Base-by-base conservation (phyloP, 2,329 filamentous ascomycete genomes). In the Colletotrichum gigasporum region DNA sequence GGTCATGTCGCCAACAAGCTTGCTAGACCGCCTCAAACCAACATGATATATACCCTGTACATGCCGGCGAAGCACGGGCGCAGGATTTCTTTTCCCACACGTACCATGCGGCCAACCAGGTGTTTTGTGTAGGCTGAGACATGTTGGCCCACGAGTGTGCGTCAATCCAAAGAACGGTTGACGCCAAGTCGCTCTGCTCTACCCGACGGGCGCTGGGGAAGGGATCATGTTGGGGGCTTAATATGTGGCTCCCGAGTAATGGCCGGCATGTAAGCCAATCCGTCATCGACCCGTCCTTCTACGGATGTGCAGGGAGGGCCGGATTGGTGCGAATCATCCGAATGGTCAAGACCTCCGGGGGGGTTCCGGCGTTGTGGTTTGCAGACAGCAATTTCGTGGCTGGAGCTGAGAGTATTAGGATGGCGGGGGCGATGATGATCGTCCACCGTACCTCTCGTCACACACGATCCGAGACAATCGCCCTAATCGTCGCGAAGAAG, bases 391-490 rank as follows among this genome's bases (percentile, higher is more conserved):
- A 41, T 62, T 37, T 37, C 24, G 44, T 51, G 37, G 53, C 59
- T 58, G 53, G 35, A 58, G 35, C 22, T 63, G 44, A 44, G 53
- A 10, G 35, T 30, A 7, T 37, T 28, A 16, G 22, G 28, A 37
- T 32, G 54, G 45, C 30, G 30, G 53, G 20, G 51, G 18, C 44
- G 14, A 50, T 22, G 5, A 39, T 14, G 58, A 42, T 57, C 20
- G 51, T 12, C 41, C n/a, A 24, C 42, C 34, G 28, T 50, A 8
- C 35, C 58, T 35, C 26, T 28, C 34, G 26, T 48, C 26, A 18
- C 34, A 32, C 34, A 47, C 12, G 24, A 48, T 57, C 26, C 26
- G 52, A 62, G 58, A 62, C 58, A 57, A 22, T 37, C 26, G 26
- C 20, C 26, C 32, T 22, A 35, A 22, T 52, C 20, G 28, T 28